A percentile compares a stretch with the other conserved stretches of the same genome.
phyloP scores from a whole-genome alignment of 805 yeast species.

The Myxozyma mucilagina region DNA sequence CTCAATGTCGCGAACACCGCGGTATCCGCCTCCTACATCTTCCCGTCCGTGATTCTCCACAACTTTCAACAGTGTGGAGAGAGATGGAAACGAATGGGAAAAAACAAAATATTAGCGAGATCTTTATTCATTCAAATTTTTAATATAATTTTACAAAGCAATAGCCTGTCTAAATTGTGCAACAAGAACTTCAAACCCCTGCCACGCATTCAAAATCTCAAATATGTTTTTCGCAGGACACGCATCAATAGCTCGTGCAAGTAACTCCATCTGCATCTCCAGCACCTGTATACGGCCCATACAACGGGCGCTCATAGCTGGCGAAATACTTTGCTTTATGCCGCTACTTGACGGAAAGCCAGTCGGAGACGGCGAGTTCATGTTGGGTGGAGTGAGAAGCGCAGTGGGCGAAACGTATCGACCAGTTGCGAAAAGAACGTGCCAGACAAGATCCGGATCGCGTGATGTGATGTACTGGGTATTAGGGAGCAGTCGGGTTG shows the following conservation, averaged over 20 bases:
- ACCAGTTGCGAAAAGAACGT: constrained; percentile 72
- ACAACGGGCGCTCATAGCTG: constrained; percentile 35
- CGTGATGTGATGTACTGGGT: constrained; percentile 28
- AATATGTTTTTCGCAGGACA: constrained; percentile 59
- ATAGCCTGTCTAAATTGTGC: constrained; percentile 4
- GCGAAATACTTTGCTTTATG: not conserved
- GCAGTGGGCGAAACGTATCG: constrained; percentile 54
- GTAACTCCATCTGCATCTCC: constrained; percentile 54
- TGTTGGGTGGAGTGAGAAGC: not conserved
- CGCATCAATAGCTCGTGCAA: constrained; percentile 53
- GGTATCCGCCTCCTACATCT: not conserved
- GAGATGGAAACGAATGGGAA: not conserved
- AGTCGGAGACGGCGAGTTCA: constrained; percentile 12
- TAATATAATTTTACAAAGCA: no score
- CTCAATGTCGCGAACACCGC: constrained; percentile 13
- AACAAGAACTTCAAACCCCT: constrained; percentile 28
- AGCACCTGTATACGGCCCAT: constrained; percentile 45
- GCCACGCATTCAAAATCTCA: constrained; percentile 64
- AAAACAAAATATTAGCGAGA: not conserved
- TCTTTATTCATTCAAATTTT: no score
- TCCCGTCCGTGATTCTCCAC: not conserved
- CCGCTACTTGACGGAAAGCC: not conserved
- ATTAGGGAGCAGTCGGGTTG: constrained; percentile 26
- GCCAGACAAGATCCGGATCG: constrained; percentile 54
- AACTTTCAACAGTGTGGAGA: no score